These are phyloP conservation scores for Aquilaria yunnanensis DNA, from an alignment of 345 rosid species.

Conservation along the genomic window DNA sequence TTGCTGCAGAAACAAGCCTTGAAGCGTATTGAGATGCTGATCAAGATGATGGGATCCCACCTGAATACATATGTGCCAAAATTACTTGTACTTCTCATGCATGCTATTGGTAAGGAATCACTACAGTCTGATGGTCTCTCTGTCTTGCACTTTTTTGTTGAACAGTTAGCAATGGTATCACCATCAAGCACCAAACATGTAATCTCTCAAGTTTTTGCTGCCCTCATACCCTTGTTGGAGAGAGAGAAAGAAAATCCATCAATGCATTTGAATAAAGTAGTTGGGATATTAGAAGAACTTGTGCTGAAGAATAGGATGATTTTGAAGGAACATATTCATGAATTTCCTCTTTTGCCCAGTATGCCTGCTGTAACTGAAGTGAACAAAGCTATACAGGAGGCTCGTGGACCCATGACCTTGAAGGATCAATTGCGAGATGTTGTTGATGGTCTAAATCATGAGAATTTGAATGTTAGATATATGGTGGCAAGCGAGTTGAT, in stretches of 20 bases:
- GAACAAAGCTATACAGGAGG: conserved; percentile 87
- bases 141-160: conserved; percentile 74
- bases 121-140: conserved; percentile 87
- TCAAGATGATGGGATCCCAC: conserved; percentile 87
- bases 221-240: conserved; percentile 90
- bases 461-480: conserved; percentile 94
- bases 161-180: conserved; percentile 63
- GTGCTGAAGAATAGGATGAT: conserved; percentile 71
- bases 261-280: conserved; percentile 53
- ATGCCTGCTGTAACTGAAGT: conserved; percentile 68
- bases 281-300: conserved; percentile 78
- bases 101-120: conserved; percentile 76
- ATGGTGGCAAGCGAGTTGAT: conserved; percentile 93
- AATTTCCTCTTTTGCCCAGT: conserved; percentile 88
- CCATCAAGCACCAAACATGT: conserved; percentile 87
- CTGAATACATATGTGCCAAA: conserved; percentile 89
- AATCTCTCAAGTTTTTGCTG: conserved; percentile 88
- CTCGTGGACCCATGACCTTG: conserved; percentile 78
- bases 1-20: conserved; percentile 84
- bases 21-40: conserved; percentile 81
- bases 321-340: conserved; percentile 80
- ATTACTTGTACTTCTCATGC: conserved; percentile 94
- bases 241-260: conserved; percentile 55
- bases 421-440: conserved; percentile 81
- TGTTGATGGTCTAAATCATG: conserved; percentile 80